These are phyloP conservation scores for Clarireedia monteithiana DNA, from an alignment of 2,329 filamentous ascomycete species.

Conservation along the genomic window DNA sequence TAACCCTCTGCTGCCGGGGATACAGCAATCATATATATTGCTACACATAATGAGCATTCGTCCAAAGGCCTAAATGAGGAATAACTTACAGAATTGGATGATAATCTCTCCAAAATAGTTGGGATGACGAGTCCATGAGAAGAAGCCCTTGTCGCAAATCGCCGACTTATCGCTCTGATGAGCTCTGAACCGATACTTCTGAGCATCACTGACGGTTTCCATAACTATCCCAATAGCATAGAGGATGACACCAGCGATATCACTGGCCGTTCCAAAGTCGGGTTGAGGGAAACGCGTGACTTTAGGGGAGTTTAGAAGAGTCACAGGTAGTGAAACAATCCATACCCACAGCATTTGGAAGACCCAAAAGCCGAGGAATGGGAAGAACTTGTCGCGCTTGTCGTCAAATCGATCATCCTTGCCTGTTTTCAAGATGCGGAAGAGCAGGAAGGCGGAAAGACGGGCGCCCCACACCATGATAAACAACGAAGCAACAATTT, in stretches of 20 bases:
- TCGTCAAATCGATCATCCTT: constrained; percentile 67
- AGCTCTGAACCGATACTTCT: constrained; percentile 55
- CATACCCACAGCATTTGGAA: constrained; percentile 67
- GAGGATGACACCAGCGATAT: constrained; percentile 56
- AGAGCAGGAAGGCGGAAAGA: constrained; percentile 59
- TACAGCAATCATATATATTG: constrained; percentile 61
- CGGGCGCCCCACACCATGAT: constrained; percentile 59
- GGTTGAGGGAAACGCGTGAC: constrained; percentile 48
- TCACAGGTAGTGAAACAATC: constrained; percentile 62
- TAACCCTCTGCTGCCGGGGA: constrained; percentile 53
- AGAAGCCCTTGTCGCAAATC: constrained; percentile 58
- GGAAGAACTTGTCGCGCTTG: constrained; percentile 61
- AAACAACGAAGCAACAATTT: constrained; percentile 55
- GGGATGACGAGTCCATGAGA: constrained; percentile 55
- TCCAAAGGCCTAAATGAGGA: not conserved
- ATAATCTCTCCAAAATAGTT: constrained; percentile 72
- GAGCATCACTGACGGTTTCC: constrained; percentile 56
- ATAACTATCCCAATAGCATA: constrained; percentile 53
- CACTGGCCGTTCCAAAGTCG: constrained; percentile 53
- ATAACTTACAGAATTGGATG: constrained; percentile 53
- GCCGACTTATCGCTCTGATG: constrained; percentile 43
- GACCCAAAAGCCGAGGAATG: constrained; percentile 65
- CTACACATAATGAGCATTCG: constrained; percentile 30
- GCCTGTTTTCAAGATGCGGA: constrained; percentile 61
- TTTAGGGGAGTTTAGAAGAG: constrained; percentile 58